Conservation (phyloP, 1,284 basidiomycete genomes). For the Ganoderma sp. region DNA sequence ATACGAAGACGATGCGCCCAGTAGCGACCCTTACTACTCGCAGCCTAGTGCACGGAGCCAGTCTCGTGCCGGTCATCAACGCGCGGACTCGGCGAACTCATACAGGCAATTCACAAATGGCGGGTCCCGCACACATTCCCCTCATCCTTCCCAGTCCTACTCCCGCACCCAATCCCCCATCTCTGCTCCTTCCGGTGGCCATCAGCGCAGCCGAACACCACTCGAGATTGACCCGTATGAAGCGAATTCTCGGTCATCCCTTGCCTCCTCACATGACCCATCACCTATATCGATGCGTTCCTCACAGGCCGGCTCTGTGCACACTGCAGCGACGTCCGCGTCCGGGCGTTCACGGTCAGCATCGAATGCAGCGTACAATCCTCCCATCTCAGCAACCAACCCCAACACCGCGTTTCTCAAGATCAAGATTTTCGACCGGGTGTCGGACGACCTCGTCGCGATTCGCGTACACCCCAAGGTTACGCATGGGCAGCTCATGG, state of each 20-base stretch:
- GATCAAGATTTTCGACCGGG: conserved; percentile 96
- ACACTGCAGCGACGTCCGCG: conserved; percentile 44
- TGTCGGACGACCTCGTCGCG: conserved; percentile 93
- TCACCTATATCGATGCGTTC: conserved; percentile 54
- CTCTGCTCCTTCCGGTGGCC: conserved; percentile 23
- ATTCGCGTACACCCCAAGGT: conserved; percentile 97
- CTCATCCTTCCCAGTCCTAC: conserved; percentile 43
- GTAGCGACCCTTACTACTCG: conserved; percentile 30
- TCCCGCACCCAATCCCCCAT: conserved; percentile 56
- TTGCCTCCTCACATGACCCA: conserved; percentile 45
- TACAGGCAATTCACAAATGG: conserved; percentile 34
- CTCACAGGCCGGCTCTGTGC: conserved; percentile 51
- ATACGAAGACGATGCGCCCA: conserved; percentile 37
- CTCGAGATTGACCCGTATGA: conserved; percentile 38
- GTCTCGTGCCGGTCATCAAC: conserved; percentile 45
- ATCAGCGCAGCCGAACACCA: conserved; percentile 34
- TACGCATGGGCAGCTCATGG: conserved; percentile 83
- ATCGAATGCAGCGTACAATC: conserved; percentile 61
- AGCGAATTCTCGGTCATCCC: conserved; percentile 39
- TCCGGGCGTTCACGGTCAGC: conserved; percentile 59
- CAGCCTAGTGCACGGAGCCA: conserved; percentile 21
- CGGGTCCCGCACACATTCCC: conserved; percentile 44
- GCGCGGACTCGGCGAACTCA: conserved; percentile 57
- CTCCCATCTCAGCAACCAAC: conserved; percentile 76
- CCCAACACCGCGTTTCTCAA: conserved; percentile 89